Evolutionary conservation across 148 eudicot genomes (phyloP).

Genomic region (Cornus florida): DNA sequence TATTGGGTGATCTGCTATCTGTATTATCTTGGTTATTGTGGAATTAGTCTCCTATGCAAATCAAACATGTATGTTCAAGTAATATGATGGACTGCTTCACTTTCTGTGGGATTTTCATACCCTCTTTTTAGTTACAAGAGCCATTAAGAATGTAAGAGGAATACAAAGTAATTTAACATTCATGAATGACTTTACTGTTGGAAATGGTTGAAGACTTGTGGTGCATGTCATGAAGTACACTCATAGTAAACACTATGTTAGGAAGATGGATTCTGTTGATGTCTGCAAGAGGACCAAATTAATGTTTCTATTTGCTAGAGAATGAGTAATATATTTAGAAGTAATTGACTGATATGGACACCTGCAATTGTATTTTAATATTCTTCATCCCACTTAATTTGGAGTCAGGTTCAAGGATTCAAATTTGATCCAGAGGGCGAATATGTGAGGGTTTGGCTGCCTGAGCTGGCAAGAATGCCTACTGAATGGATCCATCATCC

Average conservation of each 20-base stretch:
- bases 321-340: background rate
- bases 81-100: background rate
- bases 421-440: slow-evolving; percentile 87
- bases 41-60: background rate
- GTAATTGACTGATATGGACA: background rate
- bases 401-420: slow-evolving; percentile 80
- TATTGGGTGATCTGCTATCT: background rate
- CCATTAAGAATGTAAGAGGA: background rate
- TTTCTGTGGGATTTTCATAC: background rate
- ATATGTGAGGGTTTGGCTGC: slow-evolving; percentile 85
- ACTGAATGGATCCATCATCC: slow-evolving; percentile 99
- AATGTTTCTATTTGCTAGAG: background rate
- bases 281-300: background rate
- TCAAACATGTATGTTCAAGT: background rate
- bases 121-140: background rate
- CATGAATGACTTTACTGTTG: background rate
- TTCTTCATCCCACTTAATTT: slow-evolving; percentile 1
- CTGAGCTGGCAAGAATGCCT: slow-evolving; percentile 94
- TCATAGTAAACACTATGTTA: background rate
- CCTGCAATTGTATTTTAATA: background rate
- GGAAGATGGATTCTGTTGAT: background rate
- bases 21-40: background rate
- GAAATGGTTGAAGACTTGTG: background rate
- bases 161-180: background rate
- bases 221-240: background rate